Evolutionary conservation across 257 asterid genomes (phyloP), one percentile per base, ranked within the genome.

Genomic region (Gardenia jasminoides): DNA sequence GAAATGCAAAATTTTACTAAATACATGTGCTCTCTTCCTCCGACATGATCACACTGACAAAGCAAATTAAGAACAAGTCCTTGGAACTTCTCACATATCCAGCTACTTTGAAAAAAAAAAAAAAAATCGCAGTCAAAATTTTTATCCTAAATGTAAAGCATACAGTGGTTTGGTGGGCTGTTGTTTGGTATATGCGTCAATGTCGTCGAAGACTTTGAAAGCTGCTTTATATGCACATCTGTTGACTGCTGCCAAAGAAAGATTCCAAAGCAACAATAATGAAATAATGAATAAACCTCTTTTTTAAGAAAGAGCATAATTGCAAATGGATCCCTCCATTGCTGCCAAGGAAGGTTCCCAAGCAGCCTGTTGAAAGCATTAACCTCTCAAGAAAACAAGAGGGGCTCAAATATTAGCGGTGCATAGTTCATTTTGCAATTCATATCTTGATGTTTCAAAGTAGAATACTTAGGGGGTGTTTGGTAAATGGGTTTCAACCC

Each of bases 101-200:
- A 2, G 13, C 19, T 12, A 4, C 41, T 67, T n/a, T n/a, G 39
- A 16, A 16, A 67, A 15, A 3, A 31, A 30, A 67, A n/a, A n/a
- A n/a, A 0, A 17, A 0, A 17, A 10, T n/a, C n/a, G n/a, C 3
- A 19, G 75, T 73, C 75, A 79, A 48, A 75, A 46, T 22, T 20
- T 30, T 12, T 24, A 6, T 39, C 65, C 44, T 8, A 15, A 47
- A 26, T 3, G 39, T 28, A 15, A 68, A 58, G 67, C 30, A 26
- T 19, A 31, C 0, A 80, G 15, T 46, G n/a, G 15, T 6, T 68
- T 6, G 52, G 44, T 78, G 28, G 26, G 7, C 46, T 3, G 39
- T 59, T 8, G 77, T 30, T 81, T 82, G 79, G 85, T 76, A 72
- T 76, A 72, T 67, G 66, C 72, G 68, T 80, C 79, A 67, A 64